Base-by-base conservation (phyloP, 306 rosid species). In the Urtica urens region DNA sequence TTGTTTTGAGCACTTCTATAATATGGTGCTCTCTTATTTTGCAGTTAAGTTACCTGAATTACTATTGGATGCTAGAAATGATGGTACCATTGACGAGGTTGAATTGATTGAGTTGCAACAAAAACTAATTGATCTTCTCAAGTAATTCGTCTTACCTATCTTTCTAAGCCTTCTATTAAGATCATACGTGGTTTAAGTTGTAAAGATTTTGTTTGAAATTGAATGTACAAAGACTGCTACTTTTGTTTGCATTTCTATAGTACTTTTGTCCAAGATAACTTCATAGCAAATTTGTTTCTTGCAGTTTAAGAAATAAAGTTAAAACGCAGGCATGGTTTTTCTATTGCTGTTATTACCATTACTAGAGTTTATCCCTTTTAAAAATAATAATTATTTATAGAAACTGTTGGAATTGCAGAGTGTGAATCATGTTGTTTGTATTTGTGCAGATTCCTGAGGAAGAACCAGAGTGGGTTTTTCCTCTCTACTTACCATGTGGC, bases 41-140 rank as follows among this genome's bases (percentile, higher is more conserved):
- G 75, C 74, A 81, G 95, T 90, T 58, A 78, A 83, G 79, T 62
- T 84, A 72, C 97, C 95, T 2, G 95, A 81, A 77, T 43, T 84
- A 40, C 59, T 90, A 70, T 58, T 47, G 51, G 57, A 75, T 62
- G 93, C 77, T 21, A 72, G 64, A 30, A 77, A 49, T 53, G 60
- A 74, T 63, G 90, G 77, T 20, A 66, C 60, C 25, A 75, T 84
- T 55, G 95, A 81, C 63, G 81, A 69, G 70, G 77, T 76, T 64
- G 71, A 88, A 42, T 58, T 67, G 55, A 55, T 19, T 34, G 87
- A 72, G 58, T 63, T 90, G 74, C 77, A 62, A 55, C 58, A 68
- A 49, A 74, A 71, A 46, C 48, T 84, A 26, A 59, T 49, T 6
- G 82, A 84, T 71, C 77, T 90, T 48, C 97, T 90, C 79, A 79